A percentile compares a stretch with the other conserved stretches of the same genome.
These are phyloP conservation scores for Alternaria brassicicola DNA, from an alignment of 2,329 filamentous ascomycete species.

Conservation along the genomic window DNA sequence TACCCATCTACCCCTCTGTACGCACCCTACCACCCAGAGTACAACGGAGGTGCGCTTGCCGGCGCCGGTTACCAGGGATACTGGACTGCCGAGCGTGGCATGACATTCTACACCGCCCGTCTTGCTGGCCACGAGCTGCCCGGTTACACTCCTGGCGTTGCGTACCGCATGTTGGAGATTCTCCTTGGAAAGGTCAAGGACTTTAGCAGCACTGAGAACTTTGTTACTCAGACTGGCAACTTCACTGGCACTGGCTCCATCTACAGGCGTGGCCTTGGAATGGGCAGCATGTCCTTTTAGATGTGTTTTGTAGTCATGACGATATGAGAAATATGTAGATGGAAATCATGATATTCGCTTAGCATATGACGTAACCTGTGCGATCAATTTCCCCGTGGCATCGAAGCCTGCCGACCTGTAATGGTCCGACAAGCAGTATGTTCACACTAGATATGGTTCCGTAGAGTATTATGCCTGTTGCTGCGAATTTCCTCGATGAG, in stretches of 20 bases:
- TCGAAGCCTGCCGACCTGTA: no score
- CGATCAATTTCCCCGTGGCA: neutral
- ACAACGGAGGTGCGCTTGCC: conserved; percentile 48
- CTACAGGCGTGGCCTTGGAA: conserved; percentile 20
- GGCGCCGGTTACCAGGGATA: conserved; percentile 51
- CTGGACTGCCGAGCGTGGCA: conserved; percentile 52
- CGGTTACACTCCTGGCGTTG: conserved; percentile 52
- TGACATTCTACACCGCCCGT: conserved; percentile 54
- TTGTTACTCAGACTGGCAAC: conserved; percentile 46
- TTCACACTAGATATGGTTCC: neutral
- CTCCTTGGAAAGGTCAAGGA: conserved; percentile 49
- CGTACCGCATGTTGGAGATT: conserved; percentile 51
- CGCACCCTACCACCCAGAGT: conserved; percentile 53
- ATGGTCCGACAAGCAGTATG: neutral
- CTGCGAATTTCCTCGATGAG: no score
- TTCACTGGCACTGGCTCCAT: conserved; percentile 40
- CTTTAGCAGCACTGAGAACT: conserved; percentile 44
- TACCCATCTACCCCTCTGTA: conserved; percentile 53
- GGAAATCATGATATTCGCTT: neutral
- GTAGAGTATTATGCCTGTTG: no score
- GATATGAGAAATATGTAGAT: neutral
- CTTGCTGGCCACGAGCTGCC: conserved; percentile 54
- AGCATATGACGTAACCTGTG: neutral
- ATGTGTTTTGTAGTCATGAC: neutral
- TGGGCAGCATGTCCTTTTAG: neutral